Evolutionary conservation across 345 rosid genomes (phyloP).

Genomic region (Populus euphratica): DNA sequence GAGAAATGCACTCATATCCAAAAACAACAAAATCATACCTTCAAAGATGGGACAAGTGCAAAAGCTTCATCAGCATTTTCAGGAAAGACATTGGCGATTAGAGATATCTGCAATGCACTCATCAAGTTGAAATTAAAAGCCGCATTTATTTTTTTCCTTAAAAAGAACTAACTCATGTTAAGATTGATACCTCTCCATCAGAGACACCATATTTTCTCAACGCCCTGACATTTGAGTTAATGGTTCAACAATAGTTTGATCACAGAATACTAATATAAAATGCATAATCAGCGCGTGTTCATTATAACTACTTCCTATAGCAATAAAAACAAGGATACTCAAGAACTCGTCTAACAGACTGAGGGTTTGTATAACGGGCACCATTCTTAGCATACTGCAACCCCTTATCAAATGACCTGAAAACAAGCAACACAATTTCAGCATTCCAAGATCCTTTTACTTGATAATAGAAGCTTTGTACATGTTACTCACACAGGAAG

Average conservation of each 20-base stretch:
- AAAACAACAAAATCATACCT: conserved; percentile 41
- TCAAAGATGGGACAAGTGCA: conserved; percentile 71
- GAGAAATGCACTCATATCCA: neutral
- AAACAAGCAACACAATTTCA: conserved; percentile 20
- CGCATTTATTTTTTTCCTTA: neutral
- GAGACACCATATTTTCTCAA: conserved; percentile 54
- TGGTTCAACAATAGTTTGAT: conserved; percentile 24
- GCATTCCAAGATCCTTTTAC: conserved; percentile 7
- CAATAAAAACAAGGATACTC: conserved; percentile 63
- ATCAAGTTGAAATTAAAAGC: conserved; percentile 25
- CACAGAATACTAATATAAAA: neutral
- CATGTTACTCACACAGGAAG: conserved; percentile 62
- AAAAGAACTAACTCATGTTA: conserved; percentile 15
- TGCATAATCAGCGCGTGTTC: conserved; percentile 1
- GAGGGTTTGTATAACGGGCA: conserved; percentile 49
- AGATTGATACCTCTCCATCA: conserved; percentile 67
- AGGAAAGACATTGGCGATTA: conserved; percentile 70
- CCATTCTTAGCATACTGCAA: conserved; percentile 51
- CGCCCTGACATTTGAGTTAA: conserved; percentile 51
- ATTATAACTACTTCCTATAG: conserved; percentile 2
- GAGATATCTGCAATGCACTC: conserved; percentile 57
- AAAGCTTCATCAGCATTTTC: conserved; percentile 72
- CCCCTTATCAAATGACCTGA: conserved; percentile 73
- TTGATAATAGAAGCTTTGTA: neutral
- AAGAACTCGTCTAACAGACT: conserved; percentile 58